phyloP scores from a whole-genome alignment of 2,329 filamentous ascomycete species.

The Aspergillus ustus region DNA sequence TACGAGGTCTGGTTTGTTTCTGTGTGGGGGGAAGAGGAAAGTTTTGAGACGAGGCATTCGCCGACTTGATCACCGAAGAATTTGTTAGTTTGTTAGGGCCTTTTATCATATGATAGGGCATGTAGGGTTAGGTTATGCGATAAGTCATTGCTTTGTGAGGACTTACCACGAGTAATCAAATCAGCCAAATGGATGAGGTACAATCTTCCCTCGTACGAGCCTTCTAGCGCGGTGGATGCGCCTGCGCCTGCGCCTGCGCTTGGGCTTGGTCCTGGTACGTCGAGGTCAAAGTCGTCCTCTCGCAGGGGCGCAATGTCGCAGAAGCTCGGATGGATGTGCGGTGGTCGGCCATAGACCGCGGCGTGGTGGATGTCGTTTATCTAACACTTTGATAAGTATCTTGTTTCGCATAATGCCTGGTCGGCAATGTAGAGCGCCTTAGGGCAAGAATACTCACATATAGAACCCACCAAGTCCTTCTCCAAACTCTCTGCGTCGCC shows the following conservation, averaged over 20 bases:
- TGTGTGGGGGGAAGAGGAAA: not conserved
- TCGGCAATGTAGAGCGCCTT: no score
- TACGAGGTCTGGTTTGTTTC: not conserved
- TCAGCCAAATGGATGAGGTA: conserved; percentile 3
- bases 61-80: not conserved
- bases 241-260: not conserved
- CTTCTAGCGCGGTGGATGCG: not conserved
- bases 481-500: conserved; percentile 1
- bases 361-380: conserved; percentile 9
- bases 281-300: not conserved
- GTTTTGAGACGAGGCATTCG: conserved; percentile 5
- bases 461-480: conserved; percentile 2
- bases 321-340: conserved; percentile 2
- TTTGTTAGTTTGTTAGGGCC: not conserved
- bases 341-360: conserved; percentile 2
- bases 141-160: no score
- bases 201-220: not conserved
- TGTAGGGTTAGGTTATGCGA: not conserved
- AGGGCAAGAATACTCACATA: not conserved
- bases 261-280: not conserved
- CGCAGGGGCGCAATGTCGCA: not conserved
- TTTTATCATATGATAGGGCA: not conserved
- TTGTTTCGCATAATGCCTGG: not conserved
- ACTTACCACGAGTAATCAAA: not conserved
- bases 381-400: not conserved